Base-by-base conservation (phyloP, 768 basidiomycete species). In the Paxillus rubicundulus region DNA sequence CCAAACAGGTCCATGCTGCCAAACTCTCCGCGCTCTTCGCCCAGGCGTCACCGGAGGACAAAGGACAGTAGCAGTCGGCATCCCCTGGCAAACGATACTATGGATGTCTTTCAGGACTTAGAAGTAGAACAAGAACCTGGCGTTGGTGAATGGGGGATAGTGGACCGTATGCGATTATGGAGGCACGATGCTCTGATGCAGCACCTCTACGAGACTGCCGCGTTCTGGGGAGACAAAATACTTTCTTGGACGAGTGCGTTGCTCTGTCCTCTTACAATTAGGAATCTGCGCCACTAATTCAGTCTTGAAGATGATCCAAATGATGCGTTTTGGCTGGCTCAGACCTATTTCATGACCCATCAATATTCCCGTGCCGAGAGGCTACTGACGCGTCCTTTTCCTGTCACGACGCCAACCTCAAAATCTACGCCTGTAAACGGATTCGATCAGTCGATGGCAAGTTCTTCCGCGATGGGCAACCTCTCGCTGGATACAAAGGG, bases 291-390 rank as follows among this genome's bases (percentile, higher is more conserved):
- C 50, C 52, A 51, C 55, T 49, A n/a, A 50, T 38, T 56, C 28
- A 13, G 16, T 33, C 24, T 20, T 42, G 24, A 61, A 96, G 96
- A 86, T 56, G 92, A 98, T 63, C 87, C 94, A 28, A 97, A 98
- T 66, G 97, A 99, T 70, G 97, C 94, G 12, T 98, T 99, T 71
- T 99, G 97, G 97, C 82, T 99, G 18, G 95, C 97, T 3, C 97
- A 99, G 69, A 92, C 90, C 0, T 93, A 94, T 70, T 99, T 98
- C 69, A 88, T 95, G 77, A 94, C 89, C 3, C 86, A 95, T 61
- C 92, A 97, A 55, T 98, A 96, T 71, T 86, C 92, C 8, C 89
- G 95, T 43, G 95, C 97, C 9, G 93, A 98, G 68, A 82, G 87
- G 42, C 77, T 99, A 24, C 80, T 99, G 42, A 93, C 87, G 2